Base-by-base conservation (phyloP, 2,329 filamentous ascomycete genomes). In the Pleoardoris graminearum region DNA sequence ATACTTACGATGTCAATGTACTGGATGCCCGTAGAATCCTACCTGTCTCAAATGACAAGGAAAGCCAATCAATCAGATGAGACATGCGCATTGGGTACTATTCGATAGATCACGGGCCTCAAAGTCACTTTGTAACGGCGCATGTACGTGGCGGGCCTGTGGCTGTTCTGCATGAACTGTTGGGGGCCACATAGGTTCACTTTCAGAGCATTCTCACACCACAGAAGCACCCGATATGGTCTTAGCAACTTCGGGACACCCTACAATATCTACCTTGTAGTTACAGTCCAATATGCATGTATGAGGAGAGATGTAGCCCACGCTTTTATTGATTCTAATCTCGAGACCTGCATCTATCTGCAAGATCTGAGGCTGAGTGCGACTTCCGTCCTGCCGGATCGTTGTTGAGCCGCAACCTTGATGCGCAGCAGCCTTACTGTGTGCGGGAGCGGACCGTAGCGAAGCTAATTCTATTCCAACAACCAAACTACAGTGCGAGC, bases 251-350 rank as follows among this genome's bases (percentile, higher is more conserved):
- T 36, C 33, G n/a, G n/a, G 27, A 36, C 43, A 46, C 43, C 43
- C 43, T 44, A 36, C 30, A 23, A 12, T 46, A 23, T 46, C 21
- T 21, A 32, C 36, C 21, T 35, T 21, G 19, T 25, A 12, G 19
- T n/a, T 16, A 17, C 21, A 46, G 11, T 23, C 30, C 43, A 22
- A 39, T 7, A 36, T 51, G 43, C 36, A 51, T 10, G 21, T 25
- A 47, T 19, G 32, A 30, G 16, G 30, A 25, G 33, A 38, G 23
- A 38, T 29, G 16, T 29, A 22, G 19, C 36, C 43, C 5, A 36
- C n/a, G 25, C 22, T n/a, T 50, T 46, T 46, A 48, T 48, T 42
- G 48, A 45, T 55, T 49, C 29, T 48, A 49, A 51, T 45, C 42
- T 35, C 37, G 38, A 49, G 33, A 29, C 23, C 11, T 42, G 38